These are phyloP conservation scores for Penstemon barbatus DNA, from an alignment of 257 asterid genomes.

Conservation along the genomic window DNA sequence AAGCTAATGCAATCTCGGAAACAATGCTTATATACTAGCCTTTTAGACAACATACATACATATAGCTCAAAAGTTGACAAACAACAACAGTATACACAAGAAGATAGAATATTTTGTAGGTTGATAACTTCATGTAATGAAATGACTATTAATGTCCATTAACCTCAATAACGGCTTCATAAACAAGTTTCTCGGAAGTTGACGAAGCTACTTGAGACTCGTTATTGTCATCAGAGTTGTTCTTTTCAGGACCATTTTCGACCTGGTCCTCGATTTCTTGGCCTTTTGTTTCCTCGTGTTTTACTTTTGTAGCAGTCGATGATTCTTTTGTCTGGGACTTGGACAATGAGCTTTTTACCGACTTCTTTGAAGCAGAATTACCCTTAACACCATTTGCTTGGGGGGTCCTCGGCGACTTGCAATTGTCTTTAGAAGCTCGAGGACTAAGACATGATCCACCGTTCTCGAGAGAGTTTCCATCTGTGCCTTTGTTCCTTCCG, in stretches of 20 bases:
- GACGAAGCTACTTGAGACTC: constrained; percentile 23
- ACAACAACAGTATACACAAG: constrained; percentile 39
- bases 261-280: constrained; percentile 24
- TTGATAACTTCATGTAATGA: neutral
- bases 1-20: no score
- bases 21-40: neutral
- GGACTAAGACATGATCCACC: constrained; percentile 49
- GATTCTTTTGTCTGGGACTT: constrained; percentile 40
- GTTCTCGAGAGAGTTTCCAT: constrained; percentile 37
- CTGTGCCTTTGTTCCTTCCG: constrained; percentile 57
- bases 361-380: constrained; percentile 32
- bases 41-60: neutral
- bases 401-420: constrained; percentile 42
- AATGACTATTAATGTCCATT: constrained; percentile 4
- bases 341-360: constrained; percentile 39
- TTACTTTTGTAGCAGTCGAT: constrained; percentile 34
- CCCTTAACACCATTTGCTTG: constrained; percentile 31
- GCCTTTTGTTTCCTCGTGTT: constrained; percentile 31
- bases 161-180: constrained; percentile 50
- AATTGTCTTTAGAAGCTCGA: constrained; percentile 29
- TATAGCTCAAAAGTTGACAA: constrained; percentile 29
- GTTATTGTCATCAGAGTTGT: constrained; percentile 19
- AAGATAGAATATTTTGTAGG: constrained; percentile 8
- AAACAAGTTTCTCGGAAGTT: constrained; percentile 30
- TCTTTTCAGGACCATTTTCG: constrained; percentile 25